Base-by-base conservation (phyloP, 768 basidiomycete genomes). In the Phlebiopsis gigantea region DNA sequence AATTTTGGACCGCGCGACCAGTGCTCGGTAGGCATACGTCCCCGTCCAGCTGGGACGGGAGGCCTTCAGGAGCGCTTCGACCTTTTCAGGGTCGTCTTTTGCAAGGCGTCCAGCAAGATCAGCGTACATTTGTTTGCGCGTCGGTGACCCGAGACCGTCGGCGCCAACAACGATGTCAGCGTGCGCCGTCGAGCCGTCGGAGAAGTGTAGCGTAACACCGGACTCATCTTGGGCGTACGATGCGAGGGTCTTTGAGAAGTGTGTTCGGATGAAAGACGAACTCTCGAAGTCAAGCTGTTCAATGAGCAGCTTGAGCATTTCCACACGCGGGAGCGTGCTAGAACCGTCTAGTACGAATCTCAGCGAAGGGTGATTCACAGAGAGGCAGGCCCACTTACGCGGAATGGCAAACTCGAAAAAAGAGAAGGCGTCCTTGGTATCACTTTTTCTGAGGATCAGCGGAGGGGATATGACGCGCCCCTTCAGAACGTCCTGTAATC, bases 91-190 rank as follows among this genome's bases (percentile, higher is more conserved):
- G 17, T 24, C 30, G 4, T 2, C 25, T 8, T 34, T 7, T 15
- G 4, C n/a, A 3, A 24, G 19, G 10, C 49, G 29, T 2, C 3
- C 30, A 12, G 49, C 49, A 2, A 51, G 5, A 29, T 51, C 30
- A n/a, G 30, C 5, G 49, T 51, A 51, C 49, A 51, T 51, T 29
- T 5, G 22, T 30, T 51, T 51, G 49, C 64, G 62, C 6, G 62
- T 61, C 1, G 43, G 19, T 7, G 64, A 65, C 17, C 61, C 61
- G 21, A 68, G 53, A 9, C 68, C 68, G 44, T 69, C 68, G 2
- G 62, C 58, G 15, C 65, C 68, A 28, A 68, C 49, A 10, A 69
- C 61, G 19, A 66, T 15, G 56, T 69, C 66, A 44, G 63, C 65
- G 17, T 28, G 47, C n/a, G 61, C 61, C 2, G 58, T 59, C 6